Percentiles rank a stretch among this genome's conserved stretches.
Conservation (phyloP, 306 rosid species). For the Ammopiptanthus mongolicus region DNA sequence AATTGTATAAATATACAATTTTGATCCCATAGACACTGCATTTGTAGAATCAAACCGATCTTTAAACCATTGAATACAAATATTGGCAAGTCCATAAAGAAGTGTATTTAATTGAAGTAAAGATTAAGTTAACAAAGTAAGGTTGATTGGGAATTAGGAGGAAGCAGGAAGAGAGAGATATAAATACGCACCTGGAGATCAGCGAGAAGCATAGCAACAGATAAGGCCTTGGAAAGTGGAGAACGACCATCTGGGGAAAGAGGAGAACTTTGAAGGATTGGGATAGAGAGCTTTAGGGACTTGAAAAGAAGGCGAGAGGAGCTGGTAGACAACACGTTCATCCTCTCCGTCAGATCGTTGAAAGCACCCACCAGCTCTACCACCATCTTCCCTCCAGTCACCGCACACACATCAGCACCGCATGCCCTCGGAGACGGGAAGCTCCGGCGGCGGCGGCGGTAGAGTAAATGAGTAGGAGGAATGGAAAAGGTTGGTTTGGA, state of each 20-base stretch:
- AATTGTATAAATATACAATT: no score
- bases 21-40: no score
- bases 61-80: no score
- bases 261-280: constrained; percentile 57
- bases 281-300: constrained; percentile 75
- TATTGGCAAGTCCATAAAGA: not conserved
- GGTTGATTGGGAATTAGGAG: no score
- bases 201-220: constrained; percentile 74
- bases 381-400: constrained; percentile 72
- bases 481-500: not conserved
- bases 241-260: constrained; percentile 69
- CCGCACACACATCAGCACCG: not conserved
- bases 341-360: constrained; percentile 70
- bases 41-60: no score
- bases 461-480: not conserved
- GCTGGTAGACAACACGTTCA: constrained; percentile 49
- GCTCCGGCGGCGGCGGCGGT: not conserved
- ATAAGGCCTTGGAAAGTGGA: constrained; percentile 70
- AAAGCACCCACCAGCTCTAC: constrained; percentile 89
- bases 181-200: constrained; percentile 53
- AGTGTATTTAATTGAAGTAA: not conserved
- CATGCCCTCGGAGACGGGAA: not conserved
- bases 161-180: no score
- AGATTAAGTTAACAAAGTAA: no score
- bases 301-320: constrained; percentile 68